Evolutionary conservation across 78 protist genomes (phyloP), one percentile per base, ranked within the genome.

Genomic region (Emiliania huxleyi): DNA sequence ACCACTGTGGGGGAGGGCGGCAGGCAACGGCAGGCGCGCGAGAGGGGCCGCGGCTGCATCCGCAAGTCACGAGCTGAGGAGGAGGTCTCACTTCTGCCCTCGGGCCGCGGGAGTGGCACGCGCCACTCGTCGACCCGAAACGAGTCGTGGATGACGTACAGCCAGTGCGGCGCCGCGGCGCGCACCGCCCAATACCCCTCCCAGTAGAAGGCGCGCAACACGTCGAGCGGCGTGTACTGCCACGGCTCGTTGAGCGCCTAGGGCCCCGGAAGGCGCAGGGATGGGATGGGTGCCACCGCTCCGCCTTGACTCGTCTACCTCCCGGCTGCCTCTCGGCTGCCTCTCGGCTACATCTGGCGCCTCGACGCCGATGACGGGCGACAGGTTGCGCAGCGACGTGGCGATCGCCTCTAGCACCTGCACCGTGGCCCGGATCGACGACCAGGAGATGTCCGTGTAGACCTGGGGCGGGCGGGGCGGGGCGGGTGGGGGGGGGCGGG

Each of bases 191-290:
- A 6, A n/a, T 81, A 81, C 38, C 26, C 46, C n/a, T 79, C 87
- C 87, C 87, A 79, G 52, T 79, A 79, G 52, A 79, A 79, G 40
- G 33, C 35, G 52, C 43, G 40, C 42, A 79, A 52, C 55, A 25
- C 35, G 19, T 44, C 89, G 46, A 81, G 0, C 23, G 89, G 89
- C 37, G 89, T 81, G 56, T 29, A 81, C 56, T 81, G 56, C 89
- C 89, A 81, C 56, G 89, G 89, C 56, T 81, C 89, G 89, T 81
- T 81, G 23, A 81, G 38, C 6, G n/a, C n/a, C n/a, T n/a, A n/a
- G n/a, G n/a, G n/a, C n/a, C n/a, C n/a, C n/a, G n/a, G n/a, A n/a
- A n/a, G n/a, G n/a, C n/a, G n/a, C n/a, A n/a, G n/a, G n/a, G n/a
- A n/a, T n/a, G n/a, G n/a, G n/a, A n/a, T n/a, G n/a, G n/a, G n/a